These are phyloP conservation scores for Phytophthora multivora DNA, from an alignment of 352 stramenopile species.

Conservation along the genomic window DNA sequence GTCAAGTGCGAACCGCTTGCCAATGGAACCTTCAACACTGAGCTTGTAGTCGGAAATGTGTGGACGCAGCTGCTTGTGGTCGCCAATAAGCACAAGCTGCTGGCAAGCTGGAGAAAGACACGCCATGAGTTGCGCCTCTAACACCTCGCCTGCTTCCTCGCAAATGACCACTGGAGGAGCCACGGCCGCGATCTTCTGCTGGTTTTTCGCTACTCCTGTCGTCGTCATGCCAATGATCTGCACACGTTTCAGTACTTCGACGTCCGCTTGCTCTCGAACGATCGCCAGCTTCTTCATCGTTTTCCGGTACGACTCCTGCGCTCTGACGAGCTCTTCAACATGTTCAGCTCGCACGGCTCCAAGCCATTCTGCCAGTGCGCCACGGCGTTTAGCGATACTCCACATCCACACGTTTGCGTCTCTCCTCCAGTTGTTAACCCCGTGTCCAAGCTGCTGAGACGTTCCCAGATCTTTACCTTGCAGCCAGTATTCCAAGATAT, in stretches of 20 bases:
- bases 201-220: conserved; percentile 76
- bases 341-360: conserved; percentile 10
- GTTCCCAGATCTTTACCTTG: conserved; percentile 24
- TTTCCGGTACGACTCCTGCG: conserved; percentile 36
- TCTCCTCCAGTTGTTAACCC: background rate
- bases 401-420: conserved; percentile 40
- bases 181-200: conserved; percentile 62
- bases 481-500: conserved; percentile 51
- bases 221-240: conserved; percentile 87
- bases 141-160: conserved; percentile 89
- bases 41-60: conserved; percentile 77
- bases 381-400: conserved; percentile 29
- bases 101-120: conserved; percentile 67
- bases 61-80: conserved; percentile 87
- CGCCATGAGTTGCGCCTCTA: conserved; percentile 72
- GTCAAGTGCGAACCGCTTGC: conserved; percentile 72
- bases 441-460: conserved; percentile 3
- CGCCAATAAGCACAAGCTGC: conserved; percentile 88
- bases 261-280: conserved; percentile 35
- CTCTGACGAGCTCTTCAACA: conserved; percentile 31
- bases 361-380: conserved; percentile 31
- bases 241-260: conserved; percentile 31
- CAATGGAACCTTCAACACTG: conserved; percentile 53
- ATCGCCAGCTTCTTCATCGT: conserved; percentile 37
- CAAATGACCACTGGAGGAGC: conserved; percentile 78